phyloP scores from a whole-genome alignment of 306 rosid species.

The Corylus heterophylla region DNA sequence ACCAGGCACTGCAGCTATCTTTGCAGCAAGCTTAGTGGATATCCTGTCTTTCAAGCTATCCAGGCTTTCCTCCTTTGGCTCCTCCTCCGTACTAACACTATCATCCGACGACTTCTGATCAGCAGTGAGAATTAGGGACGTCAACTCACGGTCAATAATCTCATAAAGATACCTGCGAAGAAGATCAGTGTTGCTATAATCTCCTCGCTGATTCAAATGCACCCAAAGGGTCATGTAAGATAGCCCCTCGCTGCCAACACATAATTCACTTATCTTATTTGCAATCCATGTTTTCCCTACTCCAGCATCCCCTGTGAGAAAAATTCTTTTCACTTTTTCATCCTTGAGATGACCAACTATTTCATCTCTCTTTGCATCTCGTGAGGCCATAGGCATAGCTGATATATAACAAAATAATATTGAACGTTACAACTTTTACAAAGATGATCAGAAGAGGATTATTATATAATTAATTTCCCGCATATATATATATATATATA shows the following conservation, averaged over 20 bases:
- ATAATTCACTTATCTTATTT: conserved; percentile 1
- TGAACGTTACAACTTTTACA: no score
- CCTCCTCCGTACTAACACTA: no score
- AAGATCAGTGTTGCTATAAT: neutral
- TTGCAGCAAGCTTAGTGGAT: neutral
- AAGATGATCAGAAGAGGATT: no score
- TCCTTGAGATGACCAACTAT: no score
- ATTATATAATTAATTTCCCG: no score
- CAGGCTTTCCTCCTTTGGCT: no score
- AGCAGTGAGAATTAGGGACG: no score
- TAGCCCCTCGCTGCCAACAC: neutral
- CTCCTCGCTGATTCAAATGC: conserved; percentile 3
- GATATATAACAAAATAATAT: neutral
- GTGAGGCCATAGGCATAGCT: neutral
- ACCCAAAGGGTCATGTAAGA: conserved; percentile 23
- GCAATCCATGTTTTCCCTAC: conserved; percentile 32
- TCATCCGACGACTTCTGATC: no score
- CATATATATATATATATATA: no score
- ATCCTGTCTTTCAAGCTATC: no score
- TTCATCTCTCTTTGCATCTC: neutral
- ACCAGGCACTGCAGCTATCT: neutral
- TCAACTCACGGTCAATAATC: conserved; percentile 11
- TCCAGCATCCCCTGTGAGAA: conserved; percentile 30
- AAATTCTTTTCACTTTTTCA: neutral
- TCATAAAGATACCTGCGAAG: neutral